Evolutionary conservation across 495 filamentous ascomycete genomes (phyloP), one percentile per base, ranked within the genome.

Genomic region (Cetradonia linearis): DNA sequence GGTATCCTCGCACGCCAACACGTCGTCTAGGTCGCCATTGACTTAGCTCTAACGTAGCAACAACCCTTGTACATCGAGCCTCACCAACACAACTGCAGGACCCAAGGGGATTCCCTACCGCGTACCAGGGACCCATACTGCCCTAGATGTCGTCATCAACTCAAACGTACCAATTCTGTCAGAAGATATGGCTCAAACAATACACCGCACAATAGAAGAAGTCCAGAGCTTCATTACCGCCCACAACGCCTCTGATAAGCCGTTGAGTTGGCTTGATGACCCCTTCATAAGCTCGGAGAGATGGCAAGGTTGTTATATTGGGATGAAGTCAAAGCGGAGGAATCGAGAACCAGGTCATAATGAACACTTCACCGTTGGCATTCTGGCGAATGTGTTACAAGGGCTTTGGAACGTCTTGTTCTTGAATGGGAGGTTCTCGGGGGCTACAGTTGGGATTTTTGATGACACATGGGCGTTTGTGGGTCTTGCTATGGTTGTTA

Each of bases 151-250:
- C 42, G 14, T 46, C 13, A 6, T 46, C 14, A 16, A 46, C 42
- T 20, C 42, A 7, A 46, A 46, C 42, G 42, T 5, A 46, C 9
- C 16, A 18, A 46, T 46, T 16, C 1, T n/a, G 18, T 1, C 13
- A 46, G 42, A 16, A 46, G 42, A 46, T 1, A 46, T 46, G 42
- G 42, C 42, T 46, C 42, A 46, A 46, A 46, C 42, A 46, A 46
- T 46, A 16, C 42, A 46, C 18, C 42, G 42, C 42, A 46, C 42
- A 46, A 20, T 7, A 46, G 42, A 46, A 46, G 42, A 46, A 46
- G 42, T 46, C 16, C 42, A 46, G 23, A 20, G 23, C 16, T 46
- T 20, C 42, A 46, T 46, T n/a, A 46, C 16, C 18, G 42, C 42
- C 18, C 42, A 46, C 42, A 20, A 46, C 13, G 16, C 42, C 23